phyloP scores from a whole-genome alignment of 2,329 filamentous ascomycete genomes.

The Fusarium transvaalense region DNA sequence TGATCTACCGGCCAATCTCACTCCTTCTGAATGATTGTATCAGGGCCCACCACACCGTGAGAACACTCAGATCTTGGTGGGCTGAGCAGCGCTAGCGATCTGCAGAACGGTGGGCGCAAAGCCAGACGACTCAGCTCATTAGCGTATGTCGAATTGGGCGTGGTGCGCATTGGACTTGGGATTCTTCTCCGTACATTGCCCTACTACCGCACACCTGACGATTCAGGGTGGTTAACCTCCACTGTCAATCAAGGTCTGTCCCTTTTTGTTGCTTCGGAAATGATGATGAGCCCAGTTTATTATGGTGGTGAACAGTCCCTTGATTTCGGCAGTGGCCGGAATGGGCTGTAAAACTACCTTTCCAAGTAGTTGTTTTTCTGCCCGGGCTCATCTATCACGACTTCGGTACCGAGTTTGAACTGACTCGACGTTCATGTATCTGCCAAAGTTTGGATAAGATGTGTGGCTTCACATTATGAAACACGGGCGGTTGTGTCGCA shows the following conservation, averaged over 20 bases:
- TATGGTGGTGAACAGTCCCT: slow-evolving; percentile 23
- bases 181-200: slow-evolving; percentile 24
- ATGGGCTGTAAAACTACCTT: slow-evolving; percentile 11
- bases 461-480: slow-evolving; percentile 34
- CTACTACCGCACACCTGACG: slow-evolving; percentile 29
- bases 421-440: slow-evolving; percentile 1
- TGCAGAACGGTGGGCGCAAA: slow-evolving; percentile 48
- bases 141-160: slow-evolving; percentile 38
- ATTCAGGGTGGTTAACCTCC: slow-evolving; percentile 30
- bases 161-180: slow-evolving; percentile 31
- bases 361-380: background rate
- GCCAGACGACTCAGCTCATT: slow-evolving; percentile 47
- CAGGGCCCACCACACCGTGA: slow-evolving; percentile 42
- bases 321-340: slow-evolving; percentile 31
- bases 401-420: slow-evolving; percentile 25
- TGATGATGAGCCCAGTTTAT: slow-evolving; percentile 16
- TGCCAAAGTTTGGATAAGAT: background rate
- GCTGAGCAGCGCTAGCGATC: slow-evolving; percentile 48
- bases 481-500: slow-evolving; percentile 17
- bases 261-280: slow-evolving; percentile 18
- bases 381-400: background rate
- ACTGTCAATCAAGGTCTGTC: slow-evolving; percentile 20
- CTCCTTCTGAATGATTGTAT: slow-evolving; percentile 39
- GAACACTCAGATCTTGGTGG: slow-evolving; percentile 47
- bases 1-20: slow-evolving; percentile 50